Evolutionary conservation across 2,329 filamentous ascomycete species (phyloP).

Genomic region (Coniochaeta sp.): DNA sequence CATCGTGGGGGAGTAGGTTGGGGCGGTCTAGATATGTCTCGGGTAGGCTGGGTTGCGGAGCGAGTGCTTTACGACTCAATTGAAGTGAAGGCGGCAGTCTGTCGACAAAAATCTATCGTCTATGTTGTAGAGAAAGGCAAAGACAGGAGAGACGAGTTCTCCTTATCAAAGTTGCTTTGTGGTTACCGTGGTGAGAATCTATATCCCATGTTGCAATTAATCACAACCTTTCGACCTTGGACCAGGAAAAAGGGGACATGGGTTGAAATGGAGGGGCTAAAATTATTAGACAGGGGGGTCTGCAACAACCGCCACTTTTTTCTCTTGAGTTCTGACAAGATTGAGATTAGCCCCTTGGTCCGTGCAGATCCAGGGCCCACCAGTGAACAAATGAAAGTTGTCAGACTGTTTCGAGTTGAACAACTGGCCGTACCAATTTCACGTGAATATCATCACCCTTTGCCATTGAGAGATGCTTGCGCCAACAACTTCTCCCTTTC

Average conservation of each 20-base stretch:
- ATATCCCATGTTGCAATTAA: conserved; percentile 1
- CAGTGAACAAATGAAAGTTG: background rate
- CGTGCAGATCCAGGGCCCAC: background rate
- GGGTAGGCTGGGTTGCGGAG: background rate
- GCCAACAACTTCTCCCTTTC: background rate
- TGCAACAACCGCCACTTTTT: background rate
- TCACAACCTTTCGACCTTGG: background rate
- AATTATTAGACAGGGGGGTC: background rate
- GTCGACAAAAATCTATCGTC: background rate
- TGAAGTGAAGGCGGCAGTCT: background rate
- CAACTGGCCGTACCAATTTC: no score
- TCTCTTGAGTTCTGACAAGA: background rate
- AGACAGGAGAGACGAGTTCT: background rate
- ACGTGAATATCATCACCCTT: no score
- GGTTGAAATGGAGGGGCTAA: background rate
- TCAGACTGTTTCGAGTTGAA: background rate
- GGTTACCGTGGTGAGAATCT: background rate
- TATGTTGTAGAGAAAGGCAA: background rate
- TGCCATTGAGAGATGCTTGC: background rate
- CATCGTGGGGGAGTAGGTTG: conserved; percentile 12
- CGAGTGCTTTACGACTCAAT: background rate
- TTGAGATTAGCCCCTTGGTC: background rate
- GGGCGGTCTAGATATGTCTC: background rate
- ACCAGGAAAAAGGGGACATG: conserved; percentile 1
- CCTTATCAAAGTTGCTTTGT: background rate